Conservation (phyloP, 2,329 filamentous ascomycete species). For the Colletotrichum spinosum region DNA sequence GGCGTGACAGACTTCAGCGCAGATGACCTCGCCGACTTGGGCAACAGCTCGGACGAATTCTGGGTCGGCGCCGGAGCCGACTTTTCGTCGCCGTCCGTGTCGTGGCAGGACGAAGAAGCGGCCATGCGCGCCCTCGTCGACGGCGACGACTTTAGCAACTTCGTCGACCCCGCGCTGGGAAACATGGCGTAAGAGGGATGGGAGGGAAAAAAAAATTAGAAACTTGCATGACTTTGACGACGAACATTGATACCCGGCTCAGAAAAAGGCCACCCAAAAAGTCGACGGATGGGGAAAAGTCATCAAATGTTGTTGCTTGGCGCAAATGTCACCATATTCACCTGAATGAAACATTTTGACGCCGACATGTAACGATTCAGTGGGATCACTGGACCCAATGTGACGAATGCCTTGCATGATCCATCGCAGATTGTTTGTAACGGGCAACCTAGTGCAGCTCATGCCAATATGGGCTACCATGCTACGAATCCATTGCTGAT, state of each 20-base stretch:
- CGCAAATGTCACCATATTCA: too few species aligned
- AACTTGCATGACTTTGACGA: constrained; percentile 18
- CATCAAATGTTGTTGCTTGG: constrained; percentile 31
- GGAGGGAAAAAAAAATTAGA: not conserved
- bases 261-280: constrained; percentile 20
- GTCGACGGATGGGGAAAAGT: constrained; percentile 5
- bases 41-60: constrained; percentile 37
- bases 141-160: constrained; percentile 25
- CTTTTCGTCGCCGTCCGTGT: constrained; percentile 42
- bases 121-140: constrained; percentile 55
- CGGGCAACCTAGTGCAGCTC: too few species aligned
- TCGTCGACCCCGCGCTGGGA: constrained; percentile 36
- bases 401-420: too few species aligned
- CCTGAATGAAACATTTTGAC: too few species aligned
- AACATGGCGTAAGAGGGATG: constrained; percentile 2
- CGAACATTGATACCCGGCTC: constrained; percentile 34
- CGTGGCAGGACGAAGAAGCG: constrained; percentile 57
- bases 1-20: constrained; percentile 22
- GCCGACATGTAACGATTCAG: too few species aligned
- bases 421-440: too few species aligned
- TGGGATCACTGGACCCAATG: too few species aligned
- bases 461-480: too few species aligned
- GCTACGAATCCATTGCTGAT: too few species aligned
- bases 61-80: constrained; percentile 49
- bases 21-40: constrained; percentile 6